Evolutionary conservation across 305 asterid genomes (phyloP).

Genomic region (Vinca major): DNA sequence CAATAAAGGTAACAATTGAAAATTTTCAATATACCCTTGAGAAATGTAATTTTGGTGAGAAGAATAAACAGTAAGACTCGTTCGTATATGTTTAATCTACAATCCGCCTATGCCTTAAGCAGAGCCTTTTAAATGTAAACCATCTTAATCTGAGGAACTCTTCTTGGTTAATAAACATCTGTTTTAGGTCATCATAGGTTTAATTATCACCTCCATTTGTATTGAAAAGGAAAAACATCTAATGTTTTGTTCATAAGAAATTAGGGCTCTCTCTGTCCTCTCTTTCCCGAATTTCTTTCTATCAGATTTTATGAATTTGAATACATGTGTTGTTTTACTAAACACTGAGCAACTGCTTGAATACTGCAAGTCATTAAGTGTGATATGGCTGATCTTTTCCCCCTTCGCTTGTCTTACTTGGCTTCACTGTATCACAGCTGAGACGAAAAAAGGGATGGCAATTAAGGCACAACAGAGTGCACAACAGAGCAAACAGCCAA

Average conservation of each 20-base stretch:
- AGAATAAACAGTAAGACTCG: background rate
- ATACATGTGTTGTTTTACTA: background rate
- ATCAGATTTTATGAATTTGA: background rate
- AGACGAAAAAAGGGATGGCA: conserved; percentile 31
- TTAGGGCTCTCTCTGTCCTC: too few species aligned
- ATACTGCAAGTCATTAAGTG: background rate
- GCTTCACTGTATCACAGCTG: conserved; percentile 32
- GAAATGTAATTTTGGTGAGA: background rate
- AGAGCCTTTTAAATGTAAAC: background rate
- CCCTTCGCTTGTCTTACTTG: conserved; percentile 1
- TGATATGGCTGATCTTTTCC: background rate
- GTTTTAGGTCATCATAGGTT: too few species aligned
- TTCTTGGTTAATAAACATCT: too few species aligned
- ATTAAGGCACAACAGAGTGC: conserved; percentile 32
- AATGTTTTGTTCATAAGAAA: too few species aligned
- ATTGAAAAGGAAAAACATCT: too few species aligned
- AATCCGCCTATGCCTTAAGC: background rate
- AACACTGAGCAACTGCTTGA: background rate
- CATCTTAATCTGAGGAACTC: background rate
- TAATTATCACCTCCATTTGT: too few species aligned
- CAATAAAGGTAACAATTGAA: background rate
- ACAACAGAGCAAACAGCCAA: conserved; percentile 25
- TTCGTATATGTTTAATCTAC: too few species aligned
- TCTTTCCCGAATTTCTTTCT: too few species aligned
- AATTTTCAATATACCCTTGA: background rate